Evolutionary conservation across 352 stramenopile genomes (phyloP).

Genomic region (Phytophthora pistaciae): DNA sequence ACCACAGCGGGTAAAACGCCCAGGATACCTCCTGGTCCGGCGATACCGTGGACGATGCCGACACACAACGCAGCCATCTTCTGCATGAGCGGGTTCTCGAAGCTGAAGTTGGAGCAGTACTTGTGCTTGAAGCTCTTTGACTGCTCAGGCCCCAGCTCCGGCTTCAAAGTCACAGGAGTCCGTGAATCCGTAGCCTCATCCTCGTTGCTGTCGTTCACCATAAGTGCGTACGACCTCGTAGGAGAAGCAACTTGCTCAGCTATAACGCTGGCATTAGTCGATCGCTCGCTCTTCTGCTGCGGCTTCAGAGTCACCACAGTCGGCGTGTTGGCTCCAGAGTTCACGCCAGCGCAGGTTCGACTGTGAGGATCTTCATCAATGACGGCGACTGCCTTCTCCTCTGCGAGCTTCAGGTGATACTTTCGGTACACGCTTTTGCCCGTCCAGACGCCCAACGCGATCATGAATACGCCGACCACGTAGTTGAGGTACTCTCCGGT

Average conservation of each 20-base stretch:
- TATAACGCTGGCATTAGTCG: not conserved
- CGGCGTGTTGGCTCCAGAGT: slow-evolving; percentile 5
- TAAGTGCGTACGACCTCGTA: slow-evolving; percentile 8
- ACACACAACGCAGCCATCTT: slow-evolving; percentile 75
- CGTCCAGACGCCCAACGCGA: slow-evolving; percentile 55
- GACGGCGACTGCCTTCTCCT: slow-evolving; percentile 22
- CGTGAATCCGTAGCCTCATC: not conserved
- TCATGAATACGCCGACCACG: slow-evolving; percentile 66
- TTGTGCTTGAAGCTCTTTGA: slow-evolving; percentile 21
- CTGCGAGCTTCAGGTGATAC: slow-evolving; percentile 26
- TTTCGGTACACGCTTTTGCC: slow-evolving; percentile 36
- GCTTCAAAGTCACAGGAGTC: not conserved
- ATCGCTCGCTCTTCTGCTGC: not conserved
- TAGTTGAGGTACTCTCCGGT: slow-evolving; percentile 53
- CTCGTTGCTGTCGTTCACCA: slow-evolving; percentile 11
- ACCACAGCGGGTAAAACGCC: slow-evolving; percentile 79
- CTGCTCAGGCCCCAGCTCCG: not conserved
- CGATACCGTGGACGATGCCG: slow-evolving; percentile 88
- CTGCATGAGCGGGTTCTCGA: slow-evolving; percentile 59
- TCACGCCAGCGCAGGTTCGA: slow-evolving; percentile 1
- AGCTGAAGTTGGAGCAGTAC: slow-evolving; percentile 46
- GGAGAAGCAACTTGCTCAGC: slow-evolving; percentile 3
- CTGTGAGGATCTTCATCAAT: slow-evolving; percentile 11
- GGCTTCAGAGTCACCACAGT: slow-evolving; percentile 17
- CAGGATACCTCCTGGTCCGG: slow-evolving; percentile 64